Conservation (phyloP, 495 filamentous ascomycete genomes). For the Aspergillus ostianus region DNA sequence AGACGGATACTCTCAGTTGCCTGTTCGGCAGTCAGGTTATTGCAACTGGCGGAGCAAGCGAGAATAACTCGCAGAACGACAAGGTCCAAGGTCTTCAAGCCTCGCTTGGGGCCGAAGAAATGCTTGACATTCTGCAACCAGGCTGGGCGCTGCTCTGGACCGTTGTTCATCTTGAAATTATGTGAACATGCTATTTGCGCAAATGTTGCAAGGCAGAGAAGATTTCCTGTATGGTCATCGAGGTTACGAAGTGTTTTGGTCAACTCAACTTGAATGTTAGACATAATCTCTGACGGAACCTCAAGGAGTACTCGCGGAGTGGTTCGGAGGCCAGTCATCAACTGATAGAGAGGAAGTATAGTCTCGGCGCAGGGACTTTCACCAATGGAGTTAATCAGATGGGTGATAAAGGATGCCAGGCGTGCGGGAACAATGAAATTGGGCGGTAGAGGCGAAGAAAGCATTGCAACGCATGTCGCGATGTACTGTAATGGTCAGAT, state of each 20-base stretch:
- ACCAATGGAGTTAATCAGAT: conserved; percentile 32
- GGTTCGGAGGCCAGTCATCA: conserved; percentile 36
- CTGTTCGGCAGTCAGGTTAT: conserved; percentile 33
- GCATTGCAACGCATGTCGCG: conserved; percentile 37
- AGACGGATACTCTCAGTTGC: conserved; percentile 49
- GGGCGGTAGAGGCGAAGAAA: conserved; percentile 41
- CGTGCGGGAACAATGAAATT: conserved; percentile 35
- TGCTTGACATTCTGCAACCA: conserved; percentile 44
- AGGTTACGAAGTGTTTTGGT: conserved; percentile 46
- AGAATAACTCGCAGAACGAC: conserved; percentile 52
- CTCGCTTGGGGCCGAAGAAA: conserved; percentile 50
- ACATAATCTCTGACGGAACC: conserved; percentile 40
- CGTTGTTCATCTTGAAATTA: conserved; percentile 12
- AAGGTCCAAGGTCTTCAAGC: conserved; percentile 54
- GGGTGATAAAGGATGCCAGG: conserved; percentile 42
- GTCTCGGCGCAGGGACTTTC: conserved; percentile 37
- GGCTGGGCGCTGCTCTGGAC: conserved; percentile 15
- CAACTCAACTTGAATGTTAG: conserved; percentile 43
- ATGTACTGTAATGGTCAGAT: conserved; percentile 31
- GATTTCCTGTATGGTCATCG: conserved; percentile 45
- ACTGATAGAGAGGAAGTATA: conserved; percentile 40
- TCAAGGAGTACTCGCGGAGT: conserved; percentile 32
- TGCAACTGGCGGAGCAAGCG: conserved; percentile 47
- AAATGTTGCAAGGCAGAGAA: conserved; percentile 51
- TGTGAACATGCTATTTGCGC: conserved; percentile 36